A percentile compares a stretch with the other conserved stretches of the same genome.
Conservation (phyloP, 495 filamentous ascomycete species). For the Staphylotrichum longicolle region DNA sequence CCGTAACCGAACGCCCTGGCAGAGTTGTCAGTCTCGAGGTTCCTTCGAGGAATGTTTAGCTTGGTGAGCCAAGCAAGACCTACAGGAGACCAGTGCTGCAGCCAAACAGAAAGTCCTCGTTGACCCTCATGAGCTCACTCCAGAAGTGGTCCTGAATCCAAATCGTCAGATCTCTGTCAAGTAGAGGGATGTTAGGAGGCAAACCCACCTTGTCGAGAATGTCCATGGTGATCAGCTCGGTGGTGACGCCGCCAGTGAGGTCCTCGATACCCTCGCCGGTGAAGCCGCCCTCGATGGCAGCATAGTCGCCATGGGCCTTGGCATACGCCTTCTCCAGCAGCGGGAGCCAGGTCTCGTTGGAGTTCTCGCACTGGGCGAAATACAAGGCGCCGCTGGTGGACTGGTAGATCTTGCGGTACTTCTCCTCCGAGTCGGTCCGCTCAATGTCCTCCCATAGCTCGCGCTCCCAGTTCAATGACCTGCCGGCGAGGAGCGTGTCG, state of each 20-base stretch:
- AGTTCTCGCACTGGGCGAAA: constrained; percentile 80
- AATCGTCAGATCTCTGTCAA: neutral
- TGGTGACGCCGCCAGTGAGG: constrained; percentile 86
- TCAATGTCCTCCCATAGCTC: constrained; percentile 69
- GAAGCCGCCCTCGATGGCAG: constrained; percentile 79
- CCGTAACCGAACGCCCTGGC: constrained; percentile 54
- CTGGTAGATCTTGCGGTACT: constrained; percentile 73
- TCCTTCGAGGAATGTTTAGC: neutral
- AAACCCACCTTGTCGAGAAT: constrained; percentile 68
- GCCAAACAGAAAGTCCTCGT: constrained; percentile 84
- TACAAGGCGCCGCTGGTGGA: constrained; percentile 71
- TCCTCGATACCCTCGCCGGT: constrained; percentile 91
- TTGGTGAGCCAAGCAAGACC: neutral
- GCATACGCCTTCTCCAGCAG: constrained; percentile 95
- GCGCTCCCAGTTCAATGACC: constrained; percentile 56
- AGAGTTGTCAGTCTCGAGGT: neutral
- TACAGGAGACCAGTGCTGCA: constrained; percentile 63
- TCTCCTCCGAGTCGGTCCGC: constrained; percentile 69
- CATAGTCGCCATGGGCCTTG: constrained; percentile 88
- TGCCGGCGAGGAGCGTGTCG: constrained; percentile 52
- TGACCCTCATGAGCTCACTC: constrained; percentile 79
- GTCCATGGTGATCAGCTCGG: constrained; percentile 73
- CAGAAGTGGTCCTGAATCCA: constrained; percentile 69
- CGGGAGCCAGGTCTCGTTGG: constrained; percentile 93
- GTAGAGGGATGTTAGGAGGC: fast-evolving